Evolutionary conservation across 2,329 filamentous ascomycete species (phyloP), one percentile per base, ranked within the genome.

Genomic region (Trichoderma asperellum): DNA sequence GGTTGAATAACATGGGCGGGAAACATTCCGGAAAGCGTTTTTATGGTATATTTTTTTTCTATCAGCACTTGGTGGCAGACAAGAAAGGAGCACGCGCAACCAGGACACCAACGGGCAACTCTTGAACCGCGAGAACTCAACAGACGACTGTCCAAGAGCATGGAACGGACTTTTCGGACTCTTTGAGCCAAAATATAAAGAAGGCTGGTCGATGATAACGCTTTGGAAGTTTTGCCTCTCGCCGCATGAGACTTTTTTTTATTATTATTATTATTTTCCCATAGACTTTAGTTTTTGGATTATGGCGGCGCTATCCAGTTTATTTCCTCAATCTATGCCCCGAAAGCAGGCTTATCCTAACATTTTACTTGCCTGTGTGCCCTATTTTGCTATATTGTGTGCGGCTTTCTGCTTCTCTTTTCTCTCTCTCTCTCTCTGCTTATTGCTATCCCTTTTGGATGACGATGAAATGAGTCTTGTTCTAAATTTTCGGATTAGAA

Each of bases 201-300:
- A 21, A 18, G 27, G 24, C 21, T 55, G 49, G 47, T 40, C 24
- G 24, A 55, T 64, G 21, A 55, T 43, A 29, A 8, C 6, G 49
- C 61, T 37, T 24, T 21, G 35, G 4, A 16, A 16, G 12, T 55
- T 24, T 55, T 21, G 5, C 18, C 35, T 55, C n/a, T 65, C 32
- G 27, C 21, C 62, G 24, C n/a, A 57, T 24, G 24, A 43, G n/a
- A 18, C 2, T 29, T 43, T 32, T 40, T 1, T 14, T 8, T 16
- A 5, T 4, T 37, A 1, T 5, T 37, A 1, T 40, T 40, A 18
- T 4, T 8, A 24, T 49, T 49, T 49, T 21, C 4, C 10, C 34
- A 65, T 65, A 65, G 35, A 65, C n/a, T 57, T 57, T 47, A 57
- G 43, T 57, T 34, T 34, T 35, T 57, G 62, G 62, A 53, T 47